Conservation (phyloP, 1,284 basidiomycete genomes). For the Porogramme epimiltina region DNA sequence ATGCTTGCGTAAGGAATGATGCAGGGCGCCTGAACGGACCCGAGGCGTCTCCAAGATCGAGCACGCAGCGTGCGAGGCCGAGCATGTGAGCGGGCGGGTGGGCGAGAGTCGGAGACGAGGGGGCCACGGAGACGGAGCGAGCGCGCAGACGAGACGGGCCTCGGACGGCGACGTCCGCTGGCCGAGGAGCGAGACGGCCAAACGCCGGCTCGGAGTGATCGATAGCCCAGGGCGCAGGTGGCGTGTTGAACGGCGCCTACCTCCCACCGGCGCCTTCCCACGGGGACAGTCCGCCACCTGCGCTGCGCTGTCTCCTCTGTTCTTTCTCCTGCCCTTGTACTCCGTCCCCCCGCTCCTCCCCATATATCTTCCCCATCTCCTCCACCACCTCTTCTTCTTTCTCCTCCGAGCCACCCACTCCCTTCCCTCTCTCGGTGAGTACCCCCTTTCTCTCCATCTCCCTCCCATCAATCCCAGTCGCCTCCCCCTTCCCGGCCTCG, state of each 20-base stretch:
- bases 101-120: neutral
- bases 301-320: constrained; percentile 27
- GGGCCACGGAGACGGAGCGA: neutral
- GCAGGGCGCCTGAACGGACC: neutral
- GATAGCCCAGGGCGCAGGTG: constrained; percentile 16
- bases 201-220: constrained; percentile 9
- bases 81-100: too few relatives aligned
- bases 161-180: neutral
- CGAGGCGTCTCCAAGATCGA: too few relatives aligned
- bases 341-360: constrained; percentile 30
- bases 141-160: neutral
- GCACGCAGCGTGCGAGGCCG: too few relatives aligned
- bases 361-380: constrained; percentile 33
- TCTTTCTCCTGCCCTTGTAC: constrained; percentile 35
- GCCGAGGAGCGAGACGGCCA: neutral
- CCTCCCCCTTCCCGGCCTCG: constrained; percentile 15
- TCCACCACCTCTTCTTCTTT: constrained; percentile 32
- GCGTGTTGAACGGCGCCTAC: constrained; percentile 12
- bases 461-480: neutral
- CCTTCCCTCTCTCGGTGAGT: constrained; percentile 27
- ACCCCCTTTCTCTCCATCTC: constrained; percentile 1
- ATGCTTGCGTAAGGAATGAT: neutral
- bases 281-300: constrained; percentile 28
- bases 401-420: constrained; percentile 9
- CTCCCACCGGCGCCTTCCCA: constrained; percentile 21